A percentile compares a stretch with the other conserved stretches of the same genome.
These are phyloP conservation scores for Bacterosira constricta DNA, from an alignment of 108 stramenopile genomes.

Conservation along the genomic window DNA sequence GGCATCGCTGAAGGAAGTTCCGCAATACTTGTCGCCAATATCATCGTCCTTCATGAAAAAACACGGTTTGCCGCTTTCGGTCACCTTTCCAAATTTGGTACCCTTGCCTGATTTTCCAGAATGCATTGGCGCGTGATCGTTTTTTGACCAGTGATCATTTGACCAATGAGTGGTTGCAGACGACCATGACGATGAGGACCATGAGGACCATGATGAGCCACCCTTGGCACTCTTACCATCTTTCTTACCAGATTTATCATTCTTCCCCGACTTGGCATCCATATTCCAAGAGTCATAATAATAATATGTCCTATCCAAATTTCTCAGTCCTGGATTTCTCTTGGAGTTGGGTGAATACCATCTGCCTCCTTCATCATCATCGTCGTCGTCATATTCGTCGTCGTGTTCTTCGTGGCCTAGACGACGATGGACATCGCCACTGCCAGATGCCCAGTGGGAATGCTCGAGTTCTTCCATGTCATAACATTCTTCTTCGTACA, in stretches of 20 bases:
- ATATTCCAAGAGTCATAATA: background rate
- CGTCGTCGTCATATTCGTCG: background rate
- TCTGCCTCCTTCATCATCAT: background rate
- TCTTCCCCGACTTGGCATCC: conserved; percentile 4
- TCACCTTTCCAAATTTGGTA: background rate
- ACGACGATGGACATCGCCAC: no score
- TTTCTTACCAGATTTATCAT: background rate
- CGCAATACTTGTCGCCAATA: conserved; percentile 6
- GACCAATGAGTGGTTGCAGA: no score
- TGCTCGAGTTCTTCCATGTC: no score
- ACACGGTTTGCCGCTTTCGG: conserved; percentile 18
- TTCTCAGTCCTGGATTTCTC: no score
- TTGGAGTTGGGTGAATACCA: background rate
- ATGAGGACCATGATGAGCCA: background rate
- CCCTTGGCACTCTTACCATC: background rate
- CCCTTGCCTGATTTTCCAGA: background rate
- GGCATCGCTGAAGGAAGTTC: conserved; percentile 7
- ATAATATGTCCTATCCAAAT: no score
- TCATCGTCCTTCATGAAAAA: background rate
- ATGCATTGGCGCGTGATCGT: background rate
- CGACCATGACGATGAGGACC: no score
- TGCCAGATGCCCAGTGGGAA: no score
- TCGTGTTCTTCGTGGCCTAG: background rate
- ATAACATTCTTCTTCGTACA: background rate
- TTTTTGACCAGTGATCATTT: no score